A percentile compares a stretch with the other conserved stretches of the same genome.
Conservation (phyloP, 192 early-diverging fungal genomes). For the Gaertneriomyces sp. region DNA sequence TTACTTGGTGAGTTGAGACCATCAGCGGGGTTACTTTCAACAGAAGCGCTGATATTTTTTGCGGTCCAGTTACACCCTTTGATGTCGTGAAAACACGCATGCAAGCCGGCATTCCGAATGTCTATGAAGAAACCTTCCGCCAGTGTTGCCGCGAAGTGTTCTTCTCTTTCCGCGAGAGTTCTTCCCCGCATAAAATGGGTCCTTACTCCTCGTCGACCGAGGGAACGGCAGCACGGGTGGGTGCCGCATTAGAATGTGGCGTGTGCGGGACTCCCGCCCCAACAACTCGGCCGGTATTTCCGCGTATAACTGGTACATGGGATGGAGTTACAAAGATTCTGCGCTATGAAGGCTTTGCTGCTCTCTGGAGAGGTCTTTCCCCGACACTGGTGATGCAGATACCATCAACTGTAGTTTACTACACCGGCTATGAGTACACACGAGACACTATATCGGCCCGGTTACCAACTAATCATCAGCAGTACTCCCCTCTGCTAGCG, state of each 20-base stretch:
- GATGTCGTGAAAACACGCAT: constrained; percentile 87
- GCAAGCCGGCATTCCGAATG: constrained; percentile 42
- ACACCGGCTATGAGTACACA: constrained; percentile 88
- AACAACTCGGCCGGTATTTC: neutral
- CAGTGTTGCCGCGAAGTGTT: no score
- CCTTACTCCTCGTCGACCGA: no score
- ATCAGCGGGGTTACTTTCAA: constrained; percentile 21
- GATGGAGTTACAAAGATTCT: constrained; percentile 68
- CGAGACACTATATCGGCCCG: constrained; percentile 47
- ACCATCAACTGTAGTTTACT: constrained; percentile 90
- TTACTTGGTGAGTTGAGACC: constrained; percentile 58
- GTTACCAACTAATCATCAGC: constrained; percentile 34
- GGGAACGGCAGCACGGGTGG: no score
- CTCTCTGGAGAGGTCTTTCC: constrained; percentile 82
- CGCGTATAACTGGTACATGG: neutral
- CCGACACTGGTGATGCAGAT: constrained; percentile 85
- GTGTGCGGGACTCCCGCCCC: neutral
- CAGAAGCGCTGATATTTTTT: constrained; percentile 15
- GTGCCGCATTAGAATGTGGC: no score
- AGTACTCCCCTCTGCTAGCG: constrained; percentile 67
- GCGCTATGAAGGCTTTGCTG: constrained; percentile 70
- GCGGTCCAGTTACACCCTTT: constrained; percentile 68
- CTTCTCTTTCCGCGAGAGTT: no score
- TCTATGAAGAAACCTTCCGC: neutral
- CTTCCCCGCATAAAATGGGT: no score